These are phyloP conservation scores for Phytophthora ohioensis DNA, from an alignment of 352 stramenopile species.

Conservation along the genomic window DNA sequence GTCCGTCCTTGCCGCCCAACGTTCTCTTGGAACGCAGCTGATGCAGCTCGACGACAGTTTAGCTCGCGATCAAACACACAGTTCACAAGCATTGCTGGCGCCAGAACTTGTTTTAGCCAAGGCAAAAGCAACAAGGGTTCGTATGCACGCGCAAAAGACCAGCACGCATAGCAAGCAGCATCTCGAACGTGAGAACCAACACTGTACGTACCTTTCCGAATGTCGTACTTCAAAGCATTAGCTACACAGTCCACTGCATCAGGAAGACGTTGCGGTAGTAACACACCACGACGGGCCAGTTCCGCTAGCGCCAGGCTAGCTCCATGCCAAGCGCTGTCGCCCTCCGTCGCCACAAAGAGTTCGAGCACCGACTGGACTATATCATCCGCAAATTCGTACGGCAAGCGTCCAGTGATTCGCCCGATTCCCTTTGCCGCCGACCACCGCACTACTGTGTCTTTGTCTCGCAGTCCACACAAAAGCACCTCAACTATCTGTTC, in stretches of 20 bases:
- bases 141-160: conserved; percentile 97
- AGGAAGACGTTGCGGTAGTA: conserved; percentile 93
- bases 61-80: conserved; percentile 98
- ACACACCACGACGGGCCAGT: conserved; percentile 93
- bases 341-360: conserved; percentile 93
- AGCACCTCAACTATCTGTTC: conserved; percentile 97
- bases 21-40: conserved; percentile 97
- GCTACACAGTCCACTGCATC: conserved; percentile 95
- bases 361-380: conserved; percentile 96
- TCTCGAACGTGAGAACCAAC: conserved; percentile 98
- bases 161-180: conserved; percentile 98
- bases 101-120: conserved; percentile 90
- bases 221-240: conserved; percentile 95
- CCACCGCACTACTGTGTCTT: conserved; percentile 98
- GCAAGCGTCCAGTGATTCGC: conserved; percentile 95
- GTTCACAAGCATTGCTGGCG: conserved; percentile 93
- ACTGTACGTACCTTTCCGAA: conserved; percentile 93
- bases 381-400: conserved; percentile 96
- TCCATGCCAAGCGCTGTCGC: conserved; percentile 97
- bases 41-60: conserved; percentile 97
- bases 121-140: conserved; percentile 91
- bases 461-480: conserved; percentile 91
- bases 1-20: conserved; percentile 89
- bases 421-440: conserved; percentile 99
- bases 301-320: conserved; percentile 97